A percentile compares a stretch with the other conserved stretches of the same genome.
These are phyloP conservation scores for Hemerocallis citrina DNA, from an alignment of 106 monocot genomes.

Conservation along the genomic window DNA sequence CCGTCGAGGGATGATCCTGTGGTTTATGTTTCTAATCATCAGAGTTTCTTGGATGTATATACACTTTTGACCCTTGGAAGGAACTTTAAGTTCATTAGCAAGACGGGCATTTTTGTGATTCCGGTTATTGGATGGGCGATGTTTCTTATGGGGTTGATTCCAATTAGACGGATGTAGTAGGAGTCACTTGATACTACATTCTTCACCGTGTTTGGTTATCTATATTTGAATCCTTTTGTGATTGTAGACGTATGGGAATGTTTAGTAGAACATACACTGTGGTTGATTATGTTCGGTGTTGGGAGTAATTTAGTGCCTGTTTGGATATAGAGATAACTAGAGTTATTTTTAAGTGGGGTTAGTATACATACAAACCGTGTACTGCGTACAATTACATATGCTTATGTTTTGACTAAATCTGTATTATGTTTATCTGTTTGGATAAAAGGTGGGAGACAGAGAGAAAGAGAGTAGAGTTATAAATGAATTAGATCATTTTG, in stretches of 20 bases:
- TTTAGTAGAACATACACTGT: not conserved
- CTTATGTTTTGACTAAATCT: no score
- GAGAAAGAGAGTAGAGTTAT: no score
- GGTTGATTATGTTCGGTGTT: not conserved
- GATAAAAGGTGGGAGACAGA: no score
- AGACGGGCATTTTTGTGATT: constrained; percentile 68
- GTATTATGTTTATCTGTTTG: no score
- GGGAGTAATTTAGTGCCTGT: not conserved
- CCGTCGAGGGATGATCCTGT: constrained; percentile 43
- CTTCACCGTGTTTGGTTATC: not conserved
- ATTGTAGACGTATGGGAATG: not conserved
- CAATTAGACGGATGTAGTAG: constrained; percentile 72
- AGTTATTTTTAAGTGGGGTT: not conserved
- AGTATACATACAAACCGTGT: no score
- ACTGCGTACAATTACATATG: no score
- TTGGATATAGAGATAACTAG: not conserved
- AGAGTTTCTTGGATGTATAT: constrained; percentile 92
- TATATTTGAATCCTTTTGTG: not conserved
- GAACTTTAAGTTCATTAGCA: constrained; percentile 96
- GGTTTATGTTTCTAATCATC: constrained; percentile 94
- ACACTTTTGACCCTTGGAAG: constrained; percentile 79
- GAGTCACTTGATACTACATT: constrained; percentile 73
- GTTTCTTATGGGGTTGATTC: constrained; percentile 79
- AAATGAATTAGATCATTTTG: no score
- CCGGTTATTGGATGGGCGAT: constrained; percentile 94